A percentile compares a stretch with the other conserved stretches of the same genome.
Evolutionary conservation across 2,329 filamentous ascomycete species (phyloP).

Genomic region (Mollisia scopiformis): DNA sequence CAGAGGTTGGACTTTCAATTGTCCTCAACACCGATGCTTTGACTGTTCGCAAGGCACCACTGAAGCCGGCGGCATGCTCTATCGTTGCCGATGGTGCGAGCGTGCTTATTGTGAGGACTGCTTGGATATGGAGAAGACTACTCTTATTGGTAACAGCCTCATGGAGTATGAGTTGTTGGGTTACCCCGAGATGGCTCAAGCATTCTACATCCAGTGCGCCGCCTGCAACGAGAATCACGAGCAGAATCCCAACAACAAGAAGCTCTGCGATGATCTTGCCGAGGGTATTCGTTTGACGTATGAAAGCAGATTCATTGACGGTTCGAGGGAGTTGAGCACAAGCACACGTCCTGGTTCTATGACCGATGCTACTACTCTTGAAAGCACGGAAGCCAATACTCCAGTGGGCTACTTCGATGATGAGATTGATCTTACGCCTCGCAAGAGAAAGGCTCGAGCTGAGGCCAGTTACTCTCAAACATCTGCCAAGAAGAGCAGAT

Average conservation of each 20-base stretch:
- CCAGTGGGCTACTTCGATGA: constrained; percentile 27
- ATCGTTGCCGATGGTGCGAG: constrained; percentile 58
- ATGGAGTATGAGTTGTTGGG: constrained; percentile 55
- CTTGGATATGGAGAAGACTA: constrained; percentile 52
- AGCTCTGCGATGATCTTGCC: constrained; percentile 34
- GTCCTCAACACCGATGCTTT: constrained; percentile 57
- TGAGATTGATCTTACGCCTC: constrained; percentile 9
- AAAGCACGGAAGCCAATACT: constrained; percentile 34
- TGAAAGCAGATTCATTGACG: constrained; percentile 20
- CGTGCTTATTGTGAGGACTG: constrained; percentile 62
- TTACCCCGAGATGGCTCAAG: constrained; percentile 44
- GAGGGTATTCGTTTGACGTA: constrained; percentile 31
- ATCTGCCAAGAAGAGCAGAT: constrained; percentile 8
- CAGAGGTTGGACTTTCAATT: constrained; percentile 51
- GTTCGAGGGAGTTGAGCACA: constrained; percentile 5
- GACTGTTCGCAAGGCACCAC: constrained; percentile 55
- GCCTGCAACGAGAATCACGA: constrained; percentile 44
- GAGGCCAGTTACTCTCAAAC: not conserved
- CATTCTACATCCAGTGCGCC: constrained; percentile 56
- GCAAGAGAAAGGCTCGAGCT: constrained; percentile 21
- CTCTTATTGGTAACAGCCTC: constrained; percentile 53
- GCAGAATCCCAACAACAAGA: constrained; percentile 31
- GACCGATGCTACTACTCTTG: constrained; percentile 39
- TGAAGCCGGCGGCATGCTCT: constrained; percentile 44
- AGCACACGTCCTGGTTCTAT: constrained; percentile 26